Evolutionary conservation across 495 filamentous ascomycete genomes (phyloP).

Genomic region (Saxophila tyrrhenica): DNA sequence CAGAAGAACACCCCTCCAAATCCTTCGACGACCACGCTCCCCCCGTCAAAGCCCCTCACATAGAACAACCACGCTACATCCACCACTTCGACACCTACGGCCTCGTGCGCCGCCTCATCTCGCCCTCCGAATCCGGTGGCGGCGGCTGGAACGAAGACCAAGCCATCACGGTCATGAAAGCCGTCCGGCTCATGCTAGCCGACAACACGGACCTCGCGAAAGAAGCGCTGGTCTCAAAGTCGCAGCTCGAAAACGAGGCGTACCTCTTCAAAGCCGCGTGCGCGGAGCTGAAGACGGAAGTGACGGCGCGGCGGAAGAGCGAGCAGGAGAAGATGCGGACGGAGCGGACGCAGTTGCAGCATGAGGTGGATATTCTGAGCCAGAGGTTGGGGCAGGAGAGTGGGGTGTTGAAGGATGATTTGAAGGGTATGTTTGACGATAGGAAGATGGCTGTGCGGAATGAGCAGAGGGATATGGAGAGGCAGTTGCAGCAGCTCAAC

Average conservation of each 20-base stretch:
- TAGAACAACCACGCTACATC: constrained; percentile 66
- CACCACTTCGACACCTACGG: constrained; percentile 95
- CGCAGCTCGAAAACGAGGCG: constrained; percentile 70
- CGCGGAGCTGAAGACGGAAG: constrained; percentile 76
- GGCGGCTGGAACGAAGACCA: constrained; percentile 60
- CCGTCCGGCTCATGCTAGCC: constrained; percentile 61
- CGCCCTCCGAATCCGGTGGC: constrained; percentile 2
- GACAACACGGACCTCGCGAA: constrained; percentile 70
- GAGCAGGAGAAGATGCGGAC: constrained; percentile 63
- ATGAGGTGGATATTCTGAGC: constrained; percentile 83
- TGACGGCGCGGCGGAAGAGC: constrained; percentile 42
- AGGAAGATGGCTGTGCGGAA: constrained; percentile 81
- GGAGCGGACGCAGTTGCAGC: constrained; percentile 73
- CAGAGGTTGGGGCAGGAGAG: constrained; percentile 75
- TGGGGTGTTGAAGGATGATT: constrained; percentile 68
- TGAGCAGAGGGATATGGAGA: constrained; percentile 74
- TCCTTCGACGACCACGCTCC: constrained; percentile 18
- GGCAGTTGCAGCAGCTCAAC: constrained; percentile 39
- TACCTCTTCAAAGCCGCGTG: constrained; percentile 94
- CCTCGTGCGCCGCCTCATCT: constrained; percentile 63
- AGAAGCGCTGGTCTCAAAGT: constrained; percentile 62
- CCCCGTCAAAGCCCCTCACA: constrained; percentile 45
- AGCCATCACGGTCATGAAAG: constrained; percentile 76
- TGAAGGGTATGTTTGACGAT: constrained; percentile 94
- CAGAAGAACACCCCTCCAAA: constrained; percentile 2